Evolutionary conservation across 2,329 filamentous ascomycete genomes (phyloP), one percentile per base, ranked within the genome.

Genomic region (Chalara sp.): DNA sequence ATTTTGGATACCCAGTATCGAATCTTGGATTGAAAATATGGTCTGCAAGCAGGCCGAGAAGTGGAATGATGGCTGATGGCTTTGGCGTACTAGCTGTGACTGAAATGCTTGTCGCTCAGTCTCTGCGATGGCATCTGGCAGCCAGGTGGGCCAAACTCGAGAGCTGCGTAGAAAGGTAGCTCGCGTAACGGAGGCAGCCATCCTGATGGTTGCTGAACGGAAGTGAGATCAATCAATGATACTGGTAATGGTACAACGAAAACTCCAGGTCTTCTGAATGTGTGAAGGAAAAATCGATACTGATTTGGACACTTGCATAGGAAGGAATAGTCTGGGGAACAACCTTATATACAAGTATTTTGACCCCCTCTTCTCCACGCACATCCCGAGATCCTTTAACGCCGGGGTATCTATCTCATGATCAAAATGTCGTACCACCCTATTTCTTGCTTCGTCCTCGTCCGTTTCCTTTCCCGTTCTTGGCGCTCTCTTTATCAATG

Each of bases 401-500:
- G 21, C 21, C 21, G 21, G 21, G 21, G 21, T 21, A 21, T 21
- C 21, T 21, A 21, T 21, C 21, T 21, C 21, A 21, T 21, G 21
- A 21, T 21, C 21, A 21, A 2, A 21, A 21, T 21, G 21, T 21
- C 21, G 21, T n/a, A 37, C 41, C 8, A 8, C 41, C 10, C 41
- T 44, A 12, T 8, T 44, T 44, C 41, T 47, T 49, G 12, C 44
- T 44, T 46, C 44, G 49, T 49, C 21, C 51, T 43, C 39, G 56
- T 47, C 43, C 47, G n/a, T 46, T 47, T 28, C 40, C 49, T 28
- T 40, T 50, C n/a, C 21, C 41, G 13, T 46, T 50, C 41, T 51
- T 50, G 6, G 74, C 75, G 63, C 78, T 80, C 56, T 76, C 71
- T 58, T 75, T 70, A 50, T 90, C 84, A 31, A 90, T 72, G 60